Base-by-base conservation (phyloP, 2,329 filamentous ascomycete species). In the Fusarium cicatricum region DNA sequence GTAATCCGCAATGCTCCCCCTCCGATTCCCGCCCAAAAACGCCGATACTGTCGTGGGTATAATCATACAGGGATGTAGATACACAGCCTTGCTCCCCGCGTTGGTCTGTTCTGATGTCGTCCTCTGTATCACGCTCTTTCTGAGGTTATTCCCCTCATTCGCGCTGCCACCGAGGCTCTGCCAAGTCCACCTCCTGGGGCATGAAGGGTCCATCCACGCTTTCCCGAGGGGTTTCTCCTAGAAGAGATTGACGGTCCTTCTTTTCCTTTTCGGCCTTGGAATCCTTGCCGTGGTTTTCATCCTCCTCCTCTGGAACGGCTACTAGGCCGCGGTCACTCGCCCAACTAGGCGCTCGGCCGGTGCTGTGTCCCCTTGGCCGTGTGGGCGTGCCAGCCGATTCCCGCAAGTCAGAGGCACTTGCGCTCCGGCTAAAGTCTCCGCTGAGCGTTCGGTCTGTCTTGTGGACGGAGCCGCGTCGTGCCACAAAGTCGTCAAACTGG, bases 401-500 rank as follows among this genome's bases (percentile, higher is more conserved):
- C 26, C 63, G 55, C 15, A 11, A n/a, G 14, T 60, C 60, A n/a
- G 21, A 11, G 9, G 19, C 15, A 44, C 46, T 15, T 48, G 55
- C n/a, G 40, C 51, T 28, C 60, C 64, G 4, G 15, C 71, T 70
- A 42, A 73, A 74, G 34, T 75, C 75, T 34, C 69, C 65, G 36
- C 71, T 71, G 3, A 73, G 51, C 2, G 64, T 71, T 11, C 66
- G 65, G 31, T 65, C 64, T 11, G 62, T 58, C 14, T 63, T 55
- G 38, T 38, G 56, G 16, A 58, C 52, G 2, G 71, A 72, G 49
- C 61, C 60, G 11, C 73, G 72, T 9, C 71, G 73, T 19, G 73
- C 72, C 15, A 79, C 62, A 63, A 78, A 82, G 5, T 77, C 74
- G 42, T 82, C 80, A 53, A 81, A 82, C 49, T 77, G 73, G 4